Evolutionary conservation across 2,329 filamentous ascomycete species (phyloP).

Genomic region (Phoma sp.): DNA sequence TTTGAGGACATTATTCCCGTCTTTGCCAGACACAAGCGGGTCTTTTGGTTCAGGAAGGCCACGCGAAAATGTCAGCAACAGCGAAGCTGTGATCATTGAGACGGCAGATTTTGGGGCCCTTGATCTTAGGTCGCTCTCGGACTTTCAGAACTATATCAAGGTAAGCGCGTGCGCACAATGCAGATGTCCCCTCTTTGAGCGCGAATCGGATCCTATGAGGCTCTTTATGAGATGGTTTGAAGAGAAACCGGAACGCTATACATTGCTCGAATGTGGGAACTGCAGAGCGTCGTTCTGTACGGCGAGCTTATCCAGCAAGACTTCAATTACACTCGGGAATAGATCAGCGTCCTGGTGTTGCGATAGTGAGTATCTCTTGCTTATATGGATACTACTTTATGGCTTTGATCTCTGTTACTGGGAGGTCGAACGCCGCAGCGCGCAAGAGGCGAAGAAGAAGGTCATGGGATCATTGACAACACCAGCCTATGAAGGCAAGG

Average conservation of each 20-base stretch:
- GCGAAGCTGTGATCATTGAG: conserved; percentile 1
- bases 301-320: conserved; percentile 19
- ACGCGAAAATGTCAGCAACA: background rate
- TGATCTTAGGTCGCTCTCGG: conserved; percentile 11
- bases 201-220: conserved; percentile 13
- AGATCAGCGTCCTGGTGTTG: conserved; percentile 45
- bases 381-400: conserved; percentile 48
- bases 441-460: conserved; percentile 8
- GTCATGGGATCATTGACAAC: too few relatives aligned
- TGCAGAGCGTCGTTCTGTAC: conserved; percentile 27
- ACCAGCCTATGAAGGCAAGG: background rate
- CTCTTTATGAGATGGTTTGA: conserved; percentile 26
- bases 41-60: background rate
- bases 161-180: conserved; percentile 21
- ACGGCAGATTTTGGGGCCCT: conserved; percentile 2
- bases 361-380: conserved; percentile 35
- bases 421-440: conserved; percentile 16
- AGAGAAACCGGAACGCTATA: conserved; percentile 13
- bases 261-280: conserved; percentile 21
- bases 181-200: conserved; percentile 12
- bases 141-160: conserved; percentile 20
- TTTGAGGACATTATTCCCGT: background rate
- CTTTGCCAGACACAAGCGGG: too few relatives aligned
- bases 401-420: conserved; percentile 40
- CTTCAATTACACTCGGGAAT: conserved; percentile 6